Conservation (phyloP, 176 grass and related monocot species). For the barley (Hordeum vulgare) region DNA sequence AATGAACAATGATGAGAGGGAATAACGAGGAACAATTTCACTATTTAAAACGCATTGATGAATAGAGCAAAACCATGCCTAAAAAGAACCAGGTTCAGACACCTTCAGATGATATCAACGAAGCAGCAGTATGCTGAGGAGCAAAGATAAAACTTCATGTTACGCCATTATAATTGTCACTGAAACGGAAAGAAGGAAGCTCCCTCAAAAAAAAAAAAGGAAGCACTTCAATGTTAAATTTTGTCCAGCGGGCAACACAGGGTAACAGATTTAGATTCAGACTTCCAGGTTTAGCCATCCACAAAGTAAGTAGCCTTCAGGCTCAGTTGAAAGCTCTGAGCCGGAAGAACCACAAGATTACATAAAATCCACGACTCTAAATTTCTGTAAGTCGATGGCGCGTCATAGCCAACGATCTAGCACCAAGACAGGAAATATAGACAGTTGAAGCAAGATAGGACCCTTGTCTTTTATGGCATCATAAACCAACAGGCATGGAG, state of each 20-base stretch:
- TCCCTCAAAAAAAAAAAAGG: too few relatives aligned
- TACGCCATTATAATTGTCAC: neutral
- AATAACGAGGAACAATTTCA: neutral
- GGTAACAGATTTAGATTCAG: neutral
- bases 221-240: too few relatives aligned
- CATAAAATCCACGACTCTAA: neutral
- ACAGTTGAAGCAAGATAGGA: neutral
- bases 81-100: neutral
- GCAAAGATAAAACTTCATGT: neutral
- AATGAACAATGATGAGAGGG: neutral
- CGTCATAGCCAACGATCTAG: neutral
- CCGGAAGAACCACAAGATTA: neutral
- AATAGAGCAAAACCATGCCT: neutral
- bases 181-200: neutral
- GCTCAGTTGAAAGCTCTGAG: too few relatives aligned
- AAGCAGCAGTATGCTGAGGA: neutral
- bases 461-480: neutral
- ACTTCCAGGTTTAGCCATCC: too few relatives aligned
- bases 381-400: neutral
- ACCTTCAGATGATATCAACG: neutral
- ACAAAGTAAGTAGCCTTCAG: too few relatives aligned
- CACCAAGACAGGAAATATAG: neutral
- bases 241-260: neutral
- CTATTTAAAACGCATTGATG: neutral
- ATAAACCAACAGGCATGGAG: neutral